phyloP scores from a whole-genome alignment of 371 early-diverging fungal genomes.

The Sporodiniella umbellata region DNA sequence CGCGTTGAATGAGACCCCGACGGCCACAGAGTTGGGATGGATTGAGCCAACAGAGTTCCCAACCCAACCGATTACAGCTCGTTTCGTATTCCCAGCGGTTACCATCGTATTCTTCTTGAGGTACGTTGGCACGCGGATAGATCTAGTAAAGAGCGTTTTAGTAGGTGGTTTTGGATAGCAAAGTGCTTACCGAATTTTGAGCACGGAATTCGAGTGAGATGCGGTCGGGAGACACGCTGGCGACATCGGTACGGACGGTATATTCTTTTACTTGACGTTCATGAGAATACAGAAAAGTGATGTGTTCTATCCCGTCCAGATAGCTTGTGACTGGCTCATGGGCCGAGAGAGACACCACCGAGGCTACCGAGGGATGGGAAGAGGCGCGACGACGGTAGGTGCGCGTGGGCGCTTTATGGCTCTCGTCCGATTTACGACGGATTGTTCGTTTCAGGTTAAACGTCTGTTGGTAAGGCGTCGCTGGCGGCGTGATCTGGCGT shows the following conservation, averaged over 20 bases:
- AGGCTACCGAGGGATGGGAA: conserved; percentile 44
- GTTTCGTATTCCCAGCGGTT: conserved; percentile 92
- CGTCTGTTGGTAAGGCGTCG: conserved; percentile 9
- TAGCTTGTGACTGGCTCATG: conserved; percentile 44
- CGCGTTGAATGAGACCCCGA: conserved; percentile 88
- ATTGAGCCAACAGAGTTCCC: conserved; percentile 82
- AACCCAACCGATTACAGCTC: conserved; percentile 82
- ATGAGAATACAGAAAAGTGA: conserved; percentile 65
- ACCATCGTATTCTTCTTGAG: conserved; percentile 65
- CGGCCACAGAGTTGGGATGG: conserved; percentile 69
- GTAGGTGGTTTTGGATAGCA: no score
- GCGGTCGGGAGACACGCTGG: conserved; percentile 52
- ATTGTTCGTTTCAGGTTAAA: neutral
- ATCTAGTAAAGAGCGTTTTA: conserved; percentile 27
- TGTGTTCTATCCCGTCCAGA: conserved; percentile 58
- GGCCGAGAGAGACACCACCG: conserved; percentile 49
- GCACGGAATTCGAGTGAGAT: conserved; percentile 67
- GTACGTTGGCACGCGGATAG: conserved; percentile 79
- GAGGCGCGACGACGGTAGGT: conserved; percentile 32
- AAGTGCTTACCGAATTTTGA: conserved; percentile 68
- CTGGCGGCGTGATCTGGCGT: no score
- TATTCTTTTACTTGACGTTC: conserved; percentile 67
- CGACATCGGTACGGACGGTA: conserved; percentile 77
- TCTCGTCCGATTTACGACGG: conserved; percentile 17
- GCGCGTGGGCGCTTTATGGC: conserved; percentile 1